Evolutionary conservation across 305 asterid species (phyloP).

Genomic region (Withania somnifera): DNA sequence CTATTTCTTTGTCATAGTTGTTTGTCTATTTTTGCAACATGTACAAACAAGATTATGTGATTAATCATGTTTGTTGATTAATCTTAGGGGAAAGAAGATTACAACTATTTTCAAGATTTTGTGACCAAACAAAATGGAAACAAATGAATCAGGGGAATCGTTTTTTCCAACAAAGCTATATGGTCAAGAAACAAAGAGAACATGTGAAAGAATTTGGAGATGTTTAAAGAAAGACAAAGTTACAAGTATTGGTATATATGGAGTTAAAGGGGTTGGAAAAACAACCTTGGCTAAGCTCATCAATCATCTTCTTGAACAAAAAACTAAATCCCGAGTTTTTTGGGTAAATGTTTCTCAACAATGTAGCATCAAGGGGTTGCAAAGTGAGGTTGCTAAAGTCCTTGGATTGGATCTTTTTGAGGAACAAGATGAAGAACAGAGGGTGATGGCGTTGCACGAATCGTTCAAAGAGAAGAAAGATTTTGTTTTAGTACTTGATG

Average conservation of each 20-base stretch:
- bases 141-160: neutral
- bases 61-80: neutral
- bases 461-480: neutral
- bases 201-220: constrained; percentile 4
- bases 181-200: constrained; percentile 1
- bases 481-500: neutral
- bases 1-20: neutral
- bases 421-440: neutral
- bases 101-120: neutral
- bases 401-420: neutral
- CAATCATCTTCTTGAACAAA: neutral
- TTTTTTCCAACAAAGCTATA: neutral
- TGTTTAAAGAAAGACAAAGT: constrained; percentile 2
- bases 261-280: constrained; percentile 2
- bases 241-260: constrained; percentile 1
- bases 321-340: neutral
- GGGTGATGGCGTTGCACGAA: neutral
- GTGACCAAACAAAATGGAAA: neutral
- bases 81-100: neutral
- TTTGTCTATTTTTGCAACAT: neutral
- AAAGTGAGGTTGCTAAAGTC: neutral
- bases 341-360: neutral
- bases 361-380: neutral
- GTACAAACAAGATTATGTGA: neutral
- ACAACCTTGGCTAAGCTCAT: neutral